Evolutionary conservation across 2,329 filamentous ascomycete genomes (phyloP).

Genomic region (Fusarium siculi): DNA sequence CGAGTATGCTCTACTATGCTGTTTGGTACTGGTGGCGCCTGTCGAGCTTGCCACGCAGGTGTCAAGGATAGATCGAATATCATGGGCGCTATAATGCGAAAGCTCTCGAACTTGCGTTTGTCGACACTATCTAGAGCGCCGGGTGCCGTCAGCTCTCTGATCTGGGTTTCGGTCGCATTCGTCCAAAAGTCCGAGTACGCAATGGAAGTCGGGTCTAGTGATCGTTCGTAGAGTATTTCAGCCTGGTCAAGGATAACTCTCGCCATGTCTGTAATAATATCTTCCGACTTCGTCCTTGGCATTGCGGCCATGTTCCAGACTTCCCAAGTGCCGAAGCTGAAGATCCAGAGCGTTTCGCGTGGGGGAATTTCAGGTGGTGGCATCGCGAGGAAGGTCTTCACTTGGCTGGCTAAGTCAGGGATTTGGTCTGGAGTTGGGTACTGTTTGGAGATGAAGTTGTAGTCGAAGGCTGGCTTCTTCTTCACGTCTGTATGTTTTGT

Average conservation of each 20-base stretch:
- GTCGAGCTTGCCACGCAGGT: conserved; percentile 63
- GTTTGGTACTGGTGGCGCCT: conserved; percentile 56
- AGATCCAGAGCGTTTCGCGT: conserved; percentile 63
- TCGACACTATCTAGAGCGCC: conserved; percentile 40
- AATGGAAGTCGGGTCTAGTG: conserved; percentile 54
- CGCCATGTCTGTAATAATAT: conserved; percentile 51
- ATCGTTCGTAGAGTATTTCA: conserved; percentile 58
- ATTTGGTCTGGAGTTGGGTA: conserved; percentile 55
- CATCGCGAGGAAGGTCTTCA: conserved; percentile 57
- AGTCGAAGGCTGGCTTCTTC: conserved; percentile 54
- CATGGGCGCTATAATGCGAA: conserved; percentile 62
- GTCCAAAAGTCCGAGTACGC: conserved; percentile 59
- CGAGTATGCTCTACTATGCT: conserved; percentile 62
- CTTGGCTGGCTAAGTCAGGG: conserved; percentile 57
- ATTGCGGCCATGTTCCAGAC: conserved; percentile 63
- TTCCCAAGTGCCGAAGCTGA: conserved; percentile 66
- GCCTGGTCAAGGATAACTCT: conserved; percentile 57
- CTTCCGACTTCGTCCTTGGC: conserved; percentile 53
- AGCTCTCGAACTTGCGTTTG: conserved; percentile 52
- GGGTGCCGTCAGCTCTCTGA: conserved; percentile 42
- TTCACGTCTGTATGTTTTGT: conserved; percentile 47
- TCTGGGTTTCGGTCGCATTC: conserved; percentile 42
- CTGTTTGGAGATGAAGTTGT: conserved; percentile 54
- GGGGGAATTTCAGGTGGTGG: conserved; percentile 48
- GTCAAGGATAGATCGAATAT: conserved; percentile 65